Percentiles rank a stretch among this genome's conserved stretches.
These are phyloP conservation scores for Cruciata laevipes DNA, from an alignment of 257 asterid species.

Conservation along the genomic window DNA sequence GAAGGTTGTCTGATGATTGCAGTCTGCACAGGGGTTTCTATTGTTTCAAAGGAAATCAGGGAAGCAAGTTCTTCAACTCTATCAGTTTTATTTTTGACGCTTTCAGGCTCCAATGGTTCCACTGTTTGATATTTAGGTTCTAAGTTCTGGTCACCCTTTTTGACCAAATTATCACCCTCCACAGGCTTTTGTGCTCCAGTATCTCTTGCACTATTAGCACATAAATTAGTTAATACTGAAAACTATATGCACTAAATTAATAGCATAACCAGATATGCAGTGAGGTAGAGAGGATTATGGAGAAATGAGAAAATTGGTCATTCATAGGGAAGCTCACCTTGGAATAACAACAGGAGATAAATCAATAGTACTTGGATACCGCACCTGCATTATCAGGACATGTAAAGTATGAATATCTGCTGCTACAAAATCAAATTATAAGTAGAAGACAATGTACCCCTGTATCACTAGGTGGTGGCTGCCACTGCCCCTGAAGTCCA, in stretches of 20 bases:
- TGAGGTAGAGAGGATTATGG: not conserved
- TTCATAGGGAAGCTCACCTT: conserved; percentile 39
- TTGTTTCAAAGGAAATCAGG: conserved; percentile 69
- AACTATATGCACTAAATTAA: not conserved
- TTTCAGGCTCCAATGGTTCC: conserved; percentile 37
- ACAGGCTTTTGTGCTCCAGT: conserved; percentile 39
- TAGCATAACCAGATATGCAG: conserved; percentile 2
- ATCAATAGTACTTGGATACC: conserved; percentile 71
- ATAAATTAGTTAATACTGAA: no score
- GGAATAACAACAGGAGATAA: conserved; percentile 48
- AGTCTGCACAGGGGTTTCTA: conserved; percentile 39
- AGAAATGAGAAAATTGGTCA: not conserved
- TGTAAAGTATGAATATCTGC: not conserved
- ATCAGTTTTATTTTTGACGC: conserved; percentile 28
- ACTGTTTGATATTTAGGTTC: conserved; percentile 36
- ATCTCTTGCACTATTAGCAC: conserved; percentile 25
- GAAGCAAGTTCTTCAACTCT: conserved; percentile 53
- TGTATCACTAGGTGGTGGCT: conserved; percentile 62
- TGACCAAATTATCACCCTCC: conserved; percentile 34
- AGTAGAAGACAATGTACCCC: conserved; percentile 33
- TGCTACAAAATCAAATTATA: not conserved
- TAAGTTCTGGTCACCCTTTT: conserved; percentile 36
- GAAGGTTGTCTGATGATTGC: conserved; percentile 70
- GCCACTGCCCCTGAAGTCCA: conserved; percentile 87
- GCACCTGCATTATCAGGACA: conserved; percentile 52